These are phyloP conservation scores for Nicotiana noctiflora DNA, from an alignment of 257 asterid species.

Conservation along the genomic window DNA sequence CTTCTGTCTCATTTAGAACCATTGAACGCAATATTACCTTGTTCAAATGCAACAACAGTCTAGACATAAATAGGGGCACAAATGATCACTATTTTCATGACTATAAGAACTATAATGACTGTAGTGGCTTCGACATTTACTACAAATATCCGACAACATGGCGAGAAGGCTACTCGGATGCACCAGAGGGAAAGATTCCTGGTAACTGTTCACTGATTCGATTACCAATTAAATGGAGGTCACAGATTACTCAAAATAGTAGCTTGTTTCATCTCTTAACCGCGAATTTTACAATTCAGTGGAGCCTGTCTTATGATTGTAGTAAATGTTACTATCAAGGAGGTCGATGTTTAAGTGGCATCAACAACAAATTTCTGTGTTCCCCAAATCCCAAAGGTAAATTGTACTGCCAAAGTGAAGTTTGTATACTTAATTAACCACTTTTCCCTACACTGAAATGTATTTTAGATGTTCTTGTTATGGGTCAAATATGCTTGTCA, in stretches of 20 bases:
- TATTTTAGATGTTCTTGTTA: not conserved
- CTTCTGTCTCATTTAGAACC: not conserved
- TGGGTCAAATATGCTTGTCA: not conserved
- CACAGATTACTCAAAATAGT: not conserved
- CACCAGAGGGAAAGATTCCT: not conserved
- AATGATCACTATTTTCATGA: not conserved
- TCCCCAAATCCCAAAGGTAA: not conserved
- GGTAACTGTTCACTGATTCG: not conserved
- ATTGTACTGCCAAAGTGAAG: not conserved
- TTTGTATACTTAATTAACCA: not conserved
- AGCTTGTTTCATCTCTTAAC: not conserved
- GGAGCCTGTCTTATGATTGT: not conserved
- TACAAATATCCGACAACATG: not conserved
- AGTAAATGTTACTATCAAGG: not conserved
- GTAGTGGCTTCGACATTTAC: not conserved
- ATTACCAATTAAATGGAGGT: not conserved
- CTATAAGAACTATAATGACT: not conserved
- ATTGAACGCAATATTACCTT: not conserved
- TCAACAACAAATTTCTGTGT: not conserved
- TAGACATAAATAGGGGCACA: not conserved
- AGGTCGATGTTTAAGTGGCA: not conserved
- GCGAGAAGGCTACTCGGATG: not conserved
- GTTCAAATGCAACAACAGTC: not conserved
- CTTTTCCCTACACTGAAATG: not conserved
- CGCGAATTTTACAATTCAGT: not conserved